Evolutionary conservation across 768 basidiomycete genomes (phyloP).

Genomic region (Boletus coccyginus): DNA sequence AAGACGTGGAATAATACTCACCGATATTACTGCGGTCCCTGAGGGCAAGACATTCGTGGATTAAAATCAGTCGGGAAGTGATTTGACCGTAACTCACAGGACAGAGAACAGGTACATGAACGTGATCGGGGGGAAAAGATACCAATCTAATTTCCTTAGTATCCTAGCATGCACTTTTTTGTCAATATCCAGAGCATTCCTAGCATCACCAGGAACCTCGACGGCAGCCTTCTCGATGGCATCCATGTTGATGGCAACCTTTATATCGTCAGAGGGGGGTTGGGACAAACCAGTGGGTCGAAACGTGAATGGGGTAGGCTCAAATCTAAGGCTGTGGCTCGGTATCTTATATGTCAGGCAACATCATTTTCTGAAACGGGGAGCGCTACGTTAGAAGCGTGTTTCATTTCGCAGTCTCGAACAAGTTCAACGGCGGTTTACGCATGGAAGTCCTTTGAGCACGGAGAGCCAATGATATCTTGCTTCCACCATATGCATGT

Average conservation of each 20-base stretch:
- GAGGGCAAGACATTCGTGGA: neutral
- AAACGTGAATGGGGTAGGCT: too few species aligned
- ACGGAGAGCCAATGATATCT: too few species aligned
- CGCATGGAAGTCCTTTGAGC: too few species aligned
- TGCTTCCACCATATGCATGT: too few species aligned
- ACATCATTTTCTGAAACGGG: too few species aligned
- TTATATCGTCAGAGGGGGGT: neutral
- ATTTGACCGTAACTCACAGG: slow-evolving; percentile 4
- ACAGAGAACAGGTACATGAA: slow-evolving; percentile 8
- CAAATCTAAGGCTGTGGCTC: too few species aligned
- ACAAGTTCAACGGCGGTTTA: too few species aligned
- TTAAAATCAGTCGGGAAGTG: neutral
- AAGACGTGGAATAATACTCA: slow-evolving; percentile 7
- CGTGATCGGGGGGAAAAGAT: slow-evolving; percentile 5
- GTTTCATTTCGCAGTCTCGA: too few species aligned
- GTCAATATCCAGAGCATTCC: neutral
- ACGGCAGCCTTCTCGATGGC: neutral
- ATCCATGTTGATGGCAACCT: neutral
- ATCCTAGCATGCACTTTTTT: neutral
- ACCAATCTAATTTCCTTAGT: slow-evolving; percentile 10
- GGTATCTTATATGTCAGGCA: too few species aligned
- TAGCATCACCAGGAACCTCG: neutral
- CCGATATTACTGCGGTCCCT: slow-evolving; percentile 46
- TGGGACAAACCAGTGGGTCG: neutral
- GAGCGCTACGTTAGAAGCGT: too few species aligned